A percentile compares a stretch with the other conserved stretches of the same genome.
phyloP scores from a whole-genome alignment of 768 basidiomycete species.

The Kwoniella sp. region DNA sequence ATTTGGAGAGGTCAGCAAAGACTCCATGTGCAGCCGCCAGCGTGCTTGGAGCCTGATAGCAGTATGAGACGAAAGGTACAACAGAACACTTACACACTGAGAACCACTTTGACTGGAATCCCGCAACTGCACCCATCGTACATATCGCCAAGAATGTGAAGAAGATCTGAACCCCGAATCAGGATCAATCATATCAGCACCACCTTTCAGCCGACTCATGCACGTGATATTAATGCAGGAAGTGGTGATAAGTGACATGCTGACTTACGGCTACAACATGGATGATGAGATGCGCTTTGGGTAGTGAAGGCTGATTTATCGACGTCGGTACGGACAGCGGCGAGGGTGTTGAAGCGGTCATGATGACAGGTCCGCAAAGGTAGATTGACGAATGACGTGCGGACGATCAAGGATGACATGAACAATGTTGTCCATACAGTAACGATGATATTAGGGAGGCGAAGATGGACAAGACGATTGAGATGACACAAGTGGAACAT shows the following conservation, averaged over 20 bases:
- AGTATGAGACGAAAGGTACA: neutral
- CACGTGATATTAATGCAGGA: neutral
- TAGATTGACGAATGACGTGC: conserved; percentile 4
- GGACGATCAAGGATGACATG: too few relatives aligned
- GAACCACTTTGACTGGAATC: conserved; percentile 83
- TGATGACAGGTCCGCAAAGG: neutral
- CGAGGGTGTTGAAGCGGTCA: neutral
- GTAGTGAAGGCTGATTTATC: conserved; percentile 17
- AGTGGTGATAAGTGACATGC: neutral
- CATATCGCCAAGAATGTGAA: conserved; percentile 92
- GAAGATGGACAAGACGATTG: neutral
- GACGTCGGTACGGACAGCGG: neutral
- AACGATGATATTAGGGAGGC: too few relatives aligned
- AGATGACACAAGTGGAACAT: neutral
- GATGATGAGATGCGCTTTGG: conserved; percentile 20
- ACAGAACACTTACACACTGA: conserved; percentile 73
- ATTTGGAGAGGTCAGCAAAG: too few relatives aligned
- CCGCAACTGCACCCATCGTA: conserved; percentile 84
- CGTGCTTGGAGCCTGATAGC: neutral
- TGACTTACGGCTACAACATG: conserved; percentile 21
- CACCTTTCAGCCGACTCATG: neutral
- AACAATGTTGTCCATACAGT: too few relatives aligned
- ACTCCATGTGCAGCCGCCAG: neutral
- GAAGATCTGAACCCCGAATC: conserved; percentile 63
- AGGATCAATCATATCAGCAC: neutral